Evolutionary conservation across 2,329 filamentous ascomycete genomes (phyloP).

Genomic region (Clonostachys sp.): DNA sequence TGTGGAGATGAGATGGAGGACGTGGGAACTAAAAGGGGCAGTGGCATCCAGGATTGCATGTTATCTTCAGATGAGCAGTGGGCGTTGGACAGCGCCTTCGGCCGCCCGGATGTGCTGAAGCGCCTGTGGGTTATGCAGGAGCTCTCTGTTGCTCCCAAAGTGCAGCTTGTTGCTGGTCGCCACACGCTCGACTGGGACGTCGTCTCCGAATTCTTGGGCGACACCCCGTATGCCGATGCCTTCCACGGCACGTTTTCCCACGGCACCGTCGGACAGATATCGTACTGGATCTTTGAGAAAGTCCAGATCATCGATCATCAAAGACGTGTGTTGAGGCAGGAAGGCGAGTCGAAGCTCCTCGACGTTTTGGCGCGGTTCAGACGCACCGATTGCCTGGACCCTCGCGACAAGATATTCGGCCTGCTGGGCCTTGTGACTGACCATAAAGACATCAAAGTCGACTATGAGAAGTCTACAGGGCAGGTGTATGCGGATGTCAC

Average conservation of each 20-base stretch:
- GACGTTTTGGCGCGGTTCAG: not conserved
- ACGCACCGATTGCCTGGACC: not conserved
- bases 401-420: not conserved
- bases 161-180: conserved; percentile 1
- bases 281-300: not conserved
- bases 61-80: not conserved
- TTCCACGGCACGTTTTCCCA: conserved; percentile 1
- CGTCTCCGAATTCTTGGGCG: not conserved
- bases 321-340: not conserved
- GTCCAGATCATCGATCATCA: not conserved
- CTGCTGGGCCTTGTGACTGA: not conserved
- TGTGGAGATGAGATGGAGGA: not conserved
- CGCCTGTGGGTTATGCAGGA: not conserved
- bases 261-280: not conserved
- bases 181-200: conserved; percentile 1
- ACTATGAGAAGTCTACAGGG: not conserved
- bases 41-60: not conserved
- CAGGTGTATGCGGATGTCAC: not conserved
- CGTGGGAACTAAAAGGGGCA: not conserved
- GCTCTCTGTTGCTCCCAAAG: not conserved
- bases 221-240: conserved; percentile 1
- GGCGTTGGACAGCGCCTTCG: not conserved
- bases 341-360: not conserved
- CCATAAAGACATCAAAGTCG: not conserved
- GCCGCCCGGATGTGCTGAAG: not conserved